Conservation (phyloP, 345 rosid species). For the Aurinia saxatilis region DNA sequence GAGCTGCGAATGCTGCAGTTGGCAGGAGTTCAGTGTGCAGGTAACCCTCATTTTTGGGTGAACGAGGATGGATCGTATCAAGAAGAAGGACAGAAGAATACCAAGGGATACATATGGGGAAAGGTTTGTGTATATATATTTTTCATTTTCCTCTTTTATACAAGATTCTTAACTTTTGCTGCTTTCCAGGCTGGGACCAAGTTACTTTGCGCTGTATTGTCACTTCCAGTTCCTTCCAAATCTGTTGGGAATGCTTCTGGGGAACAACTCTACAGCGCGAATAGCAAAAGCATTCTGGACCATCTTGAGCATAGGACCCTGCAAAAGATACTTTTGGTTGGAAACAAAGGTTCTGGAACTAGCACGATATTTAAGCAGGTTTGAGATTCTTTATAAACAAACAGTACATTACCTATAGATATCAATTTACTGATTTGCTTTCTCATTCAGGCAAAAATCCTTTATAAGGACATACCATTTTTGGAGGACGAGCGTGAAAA, state of each 20-base stretch:
- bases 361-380: slow-evolving; percentile 99
- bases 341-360: slow-evolving; percentile 83
- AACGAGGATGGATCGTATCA: slow-evolving; percentile 99
- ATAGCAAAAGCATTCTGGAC: slow-evolving; percentile 64
- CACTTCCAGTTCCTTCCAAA: slow-evolving; percentile 91
- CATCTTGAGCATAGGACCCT: slow-evolving; percentile 65
- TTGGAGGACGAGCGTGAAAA: slow-evolving; percentile 78
- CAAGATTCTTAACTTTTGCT: slow-evolving; percentile 10
- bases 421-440: background rate
- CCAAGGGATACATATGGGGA: slow-evolving; percentile 98
- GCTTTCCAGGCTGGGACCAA: slow-evolving; percentile 78
- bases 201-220: slow-evolving; percentile 82
- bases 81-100: slow-evolving; percentile 98
- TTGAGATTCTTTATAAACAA: slow-evolving; percentile 4
- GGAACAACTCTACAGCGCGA: slow-evolving; percentile 46
- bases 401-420: background rate
- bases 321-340: slow-evolving; percentile 85
- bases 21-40: slow-evolving; percentile 99
- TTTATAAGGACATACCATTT: slow-evolving; percentile 78
- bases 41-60: slow-evolving; percentile 99
- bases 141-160: background rate
- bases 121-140: slow-evolving; percentile 44
- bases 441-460: slow-evolving; percentile 84
- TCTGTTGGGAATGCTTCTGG: slow-evolving; percentile 46
- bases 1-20: slow-evolving; percentile 97